These are phyloP conservation scores for Staphylotrichum tortipilum DNA, from an alignment of 495 filamentous ascomycete genomes.

Conservation along the genomic window DNA sequence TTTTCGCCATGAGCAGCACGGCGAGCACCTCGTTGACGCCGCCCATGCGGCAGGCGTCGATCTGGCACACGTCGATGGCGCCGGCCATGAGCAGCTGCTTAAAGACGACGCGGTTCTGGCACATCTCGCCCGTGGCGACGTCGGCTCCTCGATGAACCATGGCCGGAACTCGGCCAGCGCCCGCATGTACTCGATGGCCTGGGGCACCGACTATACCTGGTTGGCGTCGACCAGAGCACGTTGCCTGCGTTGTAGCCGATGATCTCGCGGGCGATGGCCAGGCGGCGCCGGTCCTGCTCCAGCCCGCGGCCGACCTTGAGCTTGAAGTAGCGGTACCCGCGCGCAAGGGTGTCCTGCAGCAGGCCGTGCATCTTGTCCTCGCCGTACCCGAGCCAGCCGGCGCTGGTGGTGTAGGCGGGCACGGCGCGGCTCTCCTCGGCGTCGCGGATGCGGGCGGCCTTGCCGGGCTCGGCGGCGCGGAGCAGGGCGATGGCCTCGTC, in stretches of 20 bases:
- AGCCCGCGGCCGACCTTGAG: constrained; percentile 74
- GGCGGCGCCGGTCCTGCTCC: constrained; percentile 58
- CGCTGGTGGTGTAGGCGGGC: constrained; percentile 83
- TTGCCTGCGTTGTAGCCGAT: constrained; percentile 84
- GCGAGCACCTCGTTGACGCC: constrained; percentile 90
- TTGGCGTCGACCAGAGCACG: constrained; percentile 90
- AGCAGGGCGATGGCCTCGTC: constrained; percentile 72
- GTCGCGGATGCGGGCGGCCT: constrained; percentile 58
- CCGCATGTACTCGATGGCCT: constrained; percentile 83
- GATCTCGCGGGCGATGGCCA: constrained; percentile 68
- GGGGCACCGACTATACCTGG: constrained; percentile 88
- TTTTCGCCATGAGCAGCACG: constrained; percentile 83
- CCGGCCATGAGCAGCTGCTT: constrained; percentile 77
- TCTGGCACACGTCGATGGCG: constrained; percentile 81
- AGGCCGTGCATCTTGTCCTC: constrained; percentile 73
- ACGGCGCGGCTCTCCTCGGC: constrained; percentile 65
- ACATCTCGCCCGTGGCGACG: constrained; percentile 95
- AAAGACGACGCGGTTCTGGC: constrained; percentile 89
- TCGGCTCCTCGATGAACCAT: constrained; percentile 98
- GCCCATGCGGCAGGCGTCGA: constrained; percentile 85
- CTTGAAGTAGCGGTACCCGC: constrained; percentile 87
- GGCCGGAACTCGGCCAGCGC: constrained; percentile 76
- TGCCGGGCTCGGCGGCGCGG: constrained; percentile 50
- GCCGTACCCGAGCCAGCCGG: constrained; percentile 90
- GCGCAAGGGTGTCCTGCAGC: constrained; percentile 58